These are phyloP conservation scores for Ustilago cynodontis DNA, from an alignment of 1,284 basidiomycete species.

Conservation along the genomic window DNA sequence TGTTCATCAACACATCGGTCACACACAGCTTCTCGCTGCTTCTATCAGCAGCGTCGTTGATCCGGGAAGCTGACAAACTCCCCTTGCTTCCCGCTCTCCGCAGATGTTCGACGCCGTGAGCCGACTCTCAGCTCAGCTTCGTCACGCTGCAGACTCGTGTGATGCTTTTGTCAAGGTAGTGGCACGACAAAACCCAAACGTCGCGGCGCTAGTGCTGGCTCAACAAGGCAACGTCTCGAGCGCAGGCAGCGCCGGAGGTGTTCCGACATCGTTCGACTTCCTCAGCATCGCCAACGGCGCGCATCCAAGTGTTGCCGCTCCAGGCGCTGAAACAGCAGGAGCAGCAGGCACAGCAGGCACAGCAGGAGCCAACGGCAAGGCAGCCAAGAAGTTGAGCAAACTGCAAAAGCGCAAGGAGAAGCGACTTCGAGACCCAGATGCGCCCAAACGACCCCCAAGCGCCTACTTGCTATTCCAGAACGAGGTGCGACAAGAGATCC, in stretches of 20 bases:
- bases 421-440: slow-evolving; percentile 59
- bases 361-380: slow-evolving; percentile 44
- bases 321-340: slow-evolving; percentile 38
- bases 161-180: slow-evolving; percentile 59
- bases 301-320: slow-evolving; percentile 29
- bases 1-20: neutral
- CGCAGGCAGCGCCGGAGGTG: slow-evolving; percentile 27
- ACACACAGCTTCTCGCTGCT: neutral
- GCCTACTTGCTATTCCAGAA: slow-evolving; percentile 67
- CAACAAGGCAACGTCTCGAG: slow-evolving; percentile 48
- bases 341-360: slow-evolving; percentile 40
- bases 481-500: slow-evolving; percentile 62
- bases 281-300: slow-evolving; percentile 47
- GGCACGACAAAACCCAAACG: slow-evolving; percentile 54
- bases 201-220: slow-evolving; percentile 54
- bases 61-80: neutral
- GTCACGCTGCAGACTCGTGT: slow-evolving; percentile 55
- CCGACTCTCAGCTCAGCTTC: slow-evolving; percentile 53
- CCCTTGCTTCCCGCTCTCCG: neutral
- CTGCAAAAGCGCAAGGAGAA: slow-evolving; percentile 54
- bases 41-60: neutral
- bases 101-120: slow-evolving; percentile 59
- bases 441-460: slow-evolving; percentile 64
- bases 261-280: slow-evolving; percentile 49
- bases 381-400: slow-evolving; percentile 55